Percentiles rank a stretch among this genome's conserved stretches.
These are phyloP conservation scores for Stachybotrys elegans DNA, from an alignment of 2,329 filamentous ascomycete genomes.

Conservation along the genomic window DNA sequence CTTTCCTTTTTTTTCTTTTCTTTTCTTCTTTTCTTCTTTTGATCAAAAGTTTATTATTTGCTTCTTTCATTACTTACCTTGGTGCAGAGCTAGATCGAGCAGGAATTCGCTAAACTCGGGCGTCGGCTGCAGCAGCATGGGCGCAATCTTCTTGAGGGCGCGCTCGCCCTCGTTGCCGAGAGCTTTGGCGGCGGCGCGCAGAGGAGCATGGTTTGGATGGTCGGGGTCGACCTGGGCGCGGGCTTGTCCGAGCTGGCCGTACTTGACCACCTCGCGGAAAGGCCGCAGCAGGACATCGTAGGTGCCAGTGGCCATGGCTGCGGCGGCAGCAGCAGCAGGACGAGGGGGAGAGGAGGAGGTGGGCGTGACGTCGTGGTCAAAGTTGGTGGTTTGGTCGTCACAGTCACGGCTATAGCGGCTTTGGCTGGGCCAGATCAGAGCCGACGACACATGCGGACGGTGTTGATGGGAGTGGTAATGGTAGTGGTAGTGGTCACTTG, in stretches of 20 bases:
- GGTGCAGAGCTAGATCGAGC: conserved; percentile 24
- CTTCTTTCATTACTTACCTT: conserved; percentile 27
- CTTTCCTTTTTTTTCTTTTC: too few relatives aligned
- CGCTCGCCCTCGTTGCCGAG: conserved; percentile 32
- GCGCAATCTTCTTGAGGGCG: conserved; percentile 29
- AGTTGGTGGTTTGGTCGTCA: too few relatives aligned
- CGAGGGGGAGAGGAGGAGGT: too few relatives aligned
- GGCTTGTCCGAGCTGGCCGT: conserved; percentile 28
- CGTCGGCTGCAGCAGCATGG: conserved; percentile 10
- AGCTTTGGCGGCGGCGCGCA: conserved; percentile 26
- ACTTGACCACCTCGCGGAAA: conserved; percentile 33
- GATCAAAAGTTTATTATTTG: background rate
- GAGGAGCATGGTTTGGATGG: conserved; percentile 14
- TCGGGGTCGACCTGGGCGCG: conserved; percentile 23
- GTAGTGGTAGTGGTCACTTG: too few relatives aligned
- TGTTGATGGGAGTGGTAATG: too few relatives aligned
- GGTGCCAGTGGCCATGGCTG: conserved; percentile 3
- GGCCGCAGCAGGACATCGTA: conserved; percentile 22
- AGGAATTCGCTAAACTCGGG: conserved; percentile 10
- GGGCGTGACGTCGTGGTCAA: too few relatives aligned
- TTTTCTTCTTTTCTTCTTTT: too few relatives aligned
- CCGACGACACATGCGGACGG: too few relatives aligned
- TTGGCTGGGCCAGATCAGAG: too few relatives aligned
- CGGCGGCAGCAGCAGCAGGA: too few relatives aligned
- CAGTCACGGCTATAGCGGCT: too few relatives aligned